Evolutionary conservation across 2,329 filamentous ascomycete species (phyloP), one percentile per base, ranked within the genome.

Genomic region (Talaromyces sp.): DNA sequence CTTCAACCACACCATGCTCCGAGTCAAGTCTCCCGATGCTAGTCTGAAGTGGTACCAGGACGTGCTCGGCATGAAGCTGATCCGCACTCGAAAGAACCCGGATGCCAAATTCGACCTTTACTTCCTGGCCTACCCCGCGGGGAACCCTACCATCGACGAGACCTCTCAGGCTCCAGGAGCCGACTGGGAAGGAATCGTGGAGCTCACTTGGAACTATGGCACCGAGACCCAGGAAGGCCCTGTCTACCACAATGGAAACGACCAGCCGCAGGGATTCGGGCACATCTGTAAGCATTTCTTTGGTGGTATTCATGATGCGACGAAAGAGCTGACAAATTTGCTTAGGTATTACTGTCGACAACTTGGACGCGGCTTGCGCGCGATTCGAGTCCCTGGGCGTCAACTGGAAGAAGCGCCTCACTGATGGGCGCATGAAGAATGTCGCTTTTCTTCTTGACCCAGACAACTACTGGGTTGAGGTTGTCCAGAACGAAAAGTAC

Each of bases 231-330:
- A 80, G 63, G 90, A 98, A 65, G 85, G 87, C 61, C 80, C 80
- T 65, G 95, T 96, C 73, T 99, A 99, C 74, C 93, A 99, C 77
- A 88, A 96, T 69, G 95, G 95, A 42, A 99, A 99, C 75, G 82
- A 88, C 49, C 82, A 96, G 74, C 93, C 93, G 0, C 92, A 97
- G 75, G 95, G 95, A 0, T 98, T 97, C 67, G 93, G 93, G 0
- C 93, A 97, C 71, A 92, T 97, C 64, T 96, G 92, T 89, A 76
- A 79, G 85, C 81, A 27, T 25, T 59, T 3, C 19, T 60, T 10
- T 52, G 10, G 32, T 52, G 10, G 32, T 53, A 51, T 7, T 19
- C 57, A 19, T 59, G 25, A 27, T 17, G 54, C 13, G 61, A 15
- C 28, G n/a, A 59, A 39, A 39, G 59, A 30, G 15, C 53, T 60